phyloP scores from a whole-genome alignment of 805 yeast species.

The Schwanniomyces sp. region DNA sequence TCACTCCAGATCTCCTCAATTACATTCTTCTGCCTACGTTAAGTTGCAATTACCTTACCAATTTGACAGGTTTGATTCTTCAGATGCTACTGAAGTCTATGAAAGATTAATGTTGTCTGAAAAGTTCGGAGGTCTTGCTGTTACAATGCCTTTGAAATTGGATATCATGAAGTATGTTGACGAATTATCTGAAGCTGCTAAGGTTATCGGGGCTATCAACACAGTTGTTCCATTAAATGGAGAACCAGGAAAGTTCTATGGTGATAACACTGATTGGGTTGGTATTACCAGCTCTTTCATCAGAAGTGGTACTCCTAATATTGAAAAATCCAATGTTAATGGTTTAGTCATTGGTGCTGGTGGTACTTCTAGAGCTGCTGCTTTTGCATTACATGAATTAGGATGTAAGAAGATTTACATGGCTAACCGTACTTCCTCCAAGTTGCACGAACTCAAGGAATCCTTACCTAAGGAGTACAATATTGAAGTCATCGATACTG shows the following conservation, averaged over 20 bases:
- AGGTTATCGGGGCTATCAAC: slow-evolving; percentile 89
- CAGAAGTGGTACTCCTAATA: slow-evolving; percentile 58
- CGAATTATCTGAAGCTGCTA: slow-evolving; percentile 74
- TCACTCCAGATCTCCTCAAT: slow-evolving; percentile 86
- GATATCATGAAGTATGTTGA: slow-evolving; percentile 69
- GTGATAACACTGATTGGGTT: slow-evolving; percentile 95
- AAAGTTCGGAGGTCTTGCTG: slow-evolving; percentile 88
- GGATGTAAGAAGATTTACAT: slow-evolving; percentile 79
- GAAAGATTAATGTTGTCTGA: slow-evolving; percentile 46
- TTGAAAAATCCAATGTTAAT: slow-evolving; percentile 32
- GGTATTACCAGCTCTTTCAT: slow-evolving; percentile 76
- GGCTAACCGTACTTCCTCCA: slow-evolving; percentile 74
- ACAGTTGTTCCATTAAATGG: slow-evolving; percentile 62
- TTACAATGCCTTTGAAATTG: slow-evolving; percentile 89
- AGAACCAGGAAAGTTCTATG: slow-evolving; percentile 48
- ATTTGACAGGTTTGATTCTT: slow-evolving; percentile 69
- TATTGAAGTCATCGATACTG: slow-evolving; percentile 54
- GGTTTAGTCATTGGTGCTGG: slow-evolving; percentile 96
- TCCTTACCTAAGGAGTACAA: slow-evolving; percentile 62
- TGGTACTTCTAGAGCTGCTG: slow-evolving; percentile 95
- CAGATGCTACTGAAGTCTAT: slow-evolving; percentile 56
- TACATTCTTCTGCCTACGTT: slow-evolving; percentile 80
- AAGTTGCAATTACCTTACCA: slow-evolving; percentile 75
- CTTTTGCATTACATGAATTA: slow-evolving; percentile 75
- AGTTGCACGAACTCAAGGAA: slow-evolving; percentile 56